Evolutionary conservation across 2,329 filamentous ascomycete species (phyloP), one percentile per base, ranked within the genome.

Genomic region (Aureobasidium sp.): DNA sequence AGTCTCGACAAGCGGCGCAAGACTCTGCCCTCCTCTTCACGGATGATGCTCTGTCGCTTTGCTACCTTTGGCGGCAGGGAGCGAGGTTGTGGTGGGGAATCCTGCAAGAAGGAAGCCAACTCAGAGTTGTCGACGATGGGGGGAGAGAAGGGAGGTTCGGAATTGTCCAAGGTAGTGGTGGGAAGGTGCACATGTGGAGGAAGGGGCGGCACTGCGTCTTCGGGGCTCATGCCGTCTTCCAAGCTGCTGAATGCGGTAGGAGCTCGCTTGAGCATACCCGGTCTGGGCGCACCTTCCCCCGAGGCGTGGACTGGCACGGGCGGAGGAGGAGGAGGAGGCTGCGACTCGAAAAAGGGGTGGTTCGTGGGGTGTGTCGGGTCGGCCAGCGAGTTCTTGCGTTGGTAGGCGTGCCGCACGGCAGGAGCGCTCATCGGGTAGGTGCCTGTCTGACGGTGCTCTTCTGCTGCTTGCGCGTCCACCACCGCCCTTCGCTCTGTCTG

Each of bases 401-500:
- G 17, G 5, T 29, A 50, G 34, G 19, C 34, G 19, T 45, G 22
- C 19, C 41, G 41, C 3, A 45, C 29, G 19, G 41, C 41, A 29
- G 35, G 19, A 16, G 40, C 51, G n/a, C 40, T 53, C 34, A 38
- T n/a, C 6, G 51, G 38, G 6, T 53, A 25, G 6, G 29, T 10
- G 2, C 21, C 21, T 10, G 38, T 30, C 22, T 30, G 51, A 8
- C 40, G 30, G 17, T 53, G 41, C 22, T 7, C 10, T 16, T 53
- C 51, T 17, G 41, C 50, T 16, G 21, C 39, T 16, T 24, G 21
- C 22, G 39, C 45, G 30, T 44, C 50, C 30, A 53, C 50, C 57
- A 2, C 63, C 59, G 49, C 57, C 34, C 55, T 56, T 39, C 62
- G 53, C 37, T 63, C 65, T 25, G 63, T 62, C 38, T 60, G 57